Conservation (phyloP, 371 early-diverging fungal genomes). For the Saksenaea oblongispora region DNA sequence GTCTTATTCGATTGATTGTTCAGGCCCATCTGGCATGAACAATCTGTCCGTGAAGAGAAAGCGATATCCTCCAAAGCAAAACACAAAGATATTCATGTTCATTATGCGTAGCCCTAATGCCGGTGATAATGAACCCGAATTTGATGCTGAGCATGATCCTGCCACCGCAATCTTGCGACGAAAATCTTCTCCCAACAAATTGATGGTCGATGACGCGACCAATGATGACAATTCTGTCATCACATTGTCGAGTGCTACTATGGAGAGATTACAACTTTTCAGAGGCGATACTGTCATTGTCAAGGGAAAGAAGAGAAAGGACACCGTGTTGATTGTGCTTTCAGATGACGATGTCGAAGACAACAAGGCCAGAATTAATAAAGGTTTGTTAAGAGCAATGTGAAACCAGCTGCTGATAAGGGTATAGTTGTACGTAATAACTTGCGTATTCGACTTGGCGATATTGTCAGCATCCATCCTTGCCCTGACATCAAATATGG, state of each 20-base stretch:
- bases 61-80: not conserved
- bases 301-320: constrained; percentile 98
- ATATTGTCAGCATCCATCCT: constrained; percentile 96
- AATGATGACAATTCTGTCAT: constrained; percentile 97
- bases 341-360: constrained; percentile 92
- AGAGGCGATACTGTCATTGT: constrained; percentile 94
- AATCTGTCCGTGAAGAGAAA: not conserved
- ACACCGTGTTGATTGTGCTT: constrained; percentile 94
- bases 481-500: constrained; percentile 97
- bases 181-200: constrained; percentile 95
- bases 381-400: constrained; percentile 49
- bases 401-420: not conserved
- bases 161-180: constrained; percentile 95
- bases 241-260: constrained; percentile 85
- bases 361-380: constrained; percentile 92
- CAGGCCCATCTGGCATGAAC: not conserved
- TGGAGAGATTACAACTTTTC: constrained; percentile 92
- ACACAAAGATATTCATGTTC: not conserved
- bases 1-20: not conserved
- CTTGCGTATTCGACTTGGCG: constrained; percentile 96
- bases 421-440: constrained; percentile 90
- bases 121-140: constrained; percentile 37
- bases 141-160: constrained; percentile 74
- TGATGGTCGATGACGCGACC: constrained; percentile 95
- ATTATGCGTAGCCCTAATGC: constrained; percentile 41